Conservation (phyloP, 75 land plant species). For the Pseudotsuga menziesii region DNA sequence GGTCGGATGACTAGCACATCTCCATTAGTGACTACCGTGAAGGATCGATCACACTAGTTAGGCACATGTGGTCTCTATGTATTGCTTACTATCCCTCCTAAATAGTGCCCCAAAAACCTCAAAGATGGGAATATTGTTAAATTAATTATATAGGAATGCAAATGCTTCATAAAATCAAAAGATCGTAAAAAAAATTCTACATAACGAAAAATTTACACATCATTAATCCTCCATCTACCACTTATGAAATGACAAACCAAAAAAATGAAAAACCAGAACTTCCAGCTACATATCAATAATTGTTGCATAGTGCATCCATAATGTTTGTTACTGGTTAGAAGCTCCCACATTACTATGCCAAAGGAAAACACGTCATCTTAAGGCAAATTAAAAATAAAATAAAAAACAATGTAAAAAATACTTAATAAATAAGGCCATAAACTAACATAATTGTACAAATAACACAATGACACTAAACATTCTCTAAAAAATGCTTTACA, state of each 20-base stretch:
- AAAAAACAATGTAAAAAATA: neutral
- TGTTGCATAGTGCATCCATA: constrained; percentile 77
- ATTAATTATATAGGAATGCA: neutral
- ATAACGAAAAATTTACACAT: too few relatives aligned
- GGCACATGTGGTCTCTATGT: constrained; percentile 56
- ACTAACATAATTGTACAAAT: too few relatives aligned
- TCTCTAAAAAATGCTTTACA: too few relatives aligned
- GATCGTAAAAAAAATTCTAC: neutral
- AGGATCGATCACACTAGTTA: constrained; percentile 33
- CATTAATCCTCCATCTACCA: neutral
- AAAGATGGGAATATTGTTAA: neutral
- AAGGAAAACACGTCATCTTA: constrained; percentile 82
- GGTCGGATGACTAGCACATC: constrained; percentile 53
- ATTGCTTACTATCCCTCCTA: constrained; percentile 60
- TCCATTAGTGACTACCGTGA: constrained; percentile 64
- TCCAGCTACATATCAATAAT: constrained; percentile 48
- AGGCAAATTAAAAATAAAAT: neutral
- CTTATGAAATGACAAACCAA: neutral
- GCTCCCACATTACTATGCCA: constrained; percentile 85
- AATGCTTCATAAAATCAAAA: neutral
- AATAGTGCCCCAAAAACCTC: neutral
- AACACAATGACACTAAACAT: too few relatives aligned
- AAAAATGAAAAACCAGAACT: neutral
- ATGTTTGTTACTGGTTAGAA: constrained; percentile 72
- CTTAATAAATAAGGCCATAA: neutral